Evolutionary conservation across 768 basidiomycete species (phyloP), one percentile per base, ranked within the genome.

Genomic region (Xerocomellus dryophilus): DNA sequence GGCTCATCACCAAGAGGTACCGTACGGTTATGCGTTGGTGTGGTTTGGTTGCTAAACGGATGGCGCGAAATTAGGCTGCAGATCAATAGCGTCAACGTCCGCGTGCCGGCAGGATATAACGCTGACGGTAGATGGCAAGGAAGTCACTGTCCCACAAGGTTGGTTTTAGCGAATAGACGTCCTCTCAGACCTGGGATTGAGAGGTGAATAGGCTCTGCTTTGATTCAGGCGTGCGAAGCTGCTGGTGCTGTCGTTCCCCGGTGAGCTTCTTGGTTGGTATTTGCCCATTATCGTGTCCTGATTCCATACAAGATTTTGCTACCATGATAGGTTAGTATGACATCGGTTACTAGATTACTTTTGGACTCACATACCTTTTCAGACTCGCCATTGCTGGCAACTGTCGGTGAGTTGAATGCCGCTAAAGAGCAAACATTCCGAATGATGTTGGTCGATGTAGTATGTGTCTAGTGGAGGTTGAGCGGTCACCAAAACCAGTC

Each of bases 391-490:
- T 98, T 66, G 96, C 96, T 62, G 96, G 96, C 47, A 98, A 98
- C 71, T 98, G 96, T 76, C 90, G 91, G 90, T 90, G 60, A 71
- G 87, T 72, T 12, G 8, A 25, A 44, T 27, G 53, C 45, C 42
- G 49, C 52, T 44, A 21, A 20, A 20, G 7, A 23, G 25, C 31
- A 59, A 40, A 57, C 34, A 27, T 41, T 42, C 43, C 20, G 43
- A 44, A 50, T 62, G 40, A 59, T 42, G 9, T 29, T 44, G 25
- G 40, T 40, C 52, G 14, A 35, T 34, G 5, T 58, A 92, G 95
- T 62, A 99, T 99, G 97, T 99, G 97, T 73, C 76, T 99, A 46
- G 97, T 99, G 36, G 97, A 99, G 74, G 96, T 99, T 47, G 92
- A 93, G 70, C 81, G 92, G 56, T 92, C 93, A 53, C 93, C 93